These are phyloP conservation scores for Pterocarpus santalinus DNA, from an alignment of 306 rosid species.

Conservation along the genomic window DNA sequence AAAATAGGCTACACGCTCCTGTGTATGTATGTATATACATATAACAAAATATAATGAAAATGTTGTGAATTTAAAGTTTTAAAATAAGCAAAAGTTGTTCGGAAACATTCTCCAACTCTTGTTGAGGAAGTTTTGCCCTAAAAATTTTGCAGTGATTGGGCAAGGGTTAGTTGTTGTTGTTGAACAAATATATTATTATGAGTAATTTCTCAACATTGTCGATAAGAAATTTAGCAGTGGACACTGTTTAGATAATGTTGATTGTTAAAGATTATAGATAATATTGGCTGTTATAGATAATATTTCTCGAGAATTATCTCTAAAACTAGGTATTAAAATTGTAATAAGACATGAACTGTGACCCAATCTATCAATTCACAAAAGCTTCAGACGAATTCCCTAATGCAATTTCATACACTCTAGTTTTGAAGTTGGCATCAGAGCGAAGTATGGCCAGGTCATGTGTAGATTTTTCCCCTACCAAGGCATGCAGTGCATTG, in stretches of 20 bases:
- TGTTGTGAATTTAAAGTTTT: constrained; percentile 20
- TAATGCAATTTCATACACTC: too few species aligned
- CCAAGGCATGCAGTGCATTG: too few species aligned
- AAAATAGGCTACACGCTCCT: background rate
- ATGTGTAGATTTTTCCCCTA: too few species aligned
- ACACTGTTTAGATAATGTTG: background rate
- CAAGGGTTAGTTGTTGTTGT: too few species aligned
- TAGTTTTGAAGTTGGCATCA: too few species aligned
- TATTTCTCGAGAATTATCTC: background rate
- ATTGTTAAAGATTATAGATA: background rate
- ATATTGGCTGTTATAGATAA: background rate
- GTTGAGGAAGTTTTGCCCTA: background rate
- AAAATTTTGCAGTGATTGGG: background rate
- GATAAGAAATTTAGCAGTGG: background rate
- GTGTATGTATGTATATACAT: constrained; percentile 1
- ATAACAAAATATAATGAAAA: constrained; percentile 6
- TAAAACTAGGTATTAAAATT: too few species aligned
- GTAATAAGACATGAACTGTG: too few species aligned
- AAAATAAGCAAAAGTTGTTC: background rate
- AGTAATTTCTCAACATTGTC: background rate
- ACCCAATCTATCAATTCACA: too few species aligned
- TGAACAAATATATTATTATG: background rate
- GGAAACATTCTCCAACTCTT: background rate
- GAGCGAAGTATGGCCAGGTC: too few species aligned
- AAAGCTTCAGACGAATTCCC: too few species aligned